Conservation (phyloP, 352 stramenopile genomes). For the Albugo candida region DNA sequence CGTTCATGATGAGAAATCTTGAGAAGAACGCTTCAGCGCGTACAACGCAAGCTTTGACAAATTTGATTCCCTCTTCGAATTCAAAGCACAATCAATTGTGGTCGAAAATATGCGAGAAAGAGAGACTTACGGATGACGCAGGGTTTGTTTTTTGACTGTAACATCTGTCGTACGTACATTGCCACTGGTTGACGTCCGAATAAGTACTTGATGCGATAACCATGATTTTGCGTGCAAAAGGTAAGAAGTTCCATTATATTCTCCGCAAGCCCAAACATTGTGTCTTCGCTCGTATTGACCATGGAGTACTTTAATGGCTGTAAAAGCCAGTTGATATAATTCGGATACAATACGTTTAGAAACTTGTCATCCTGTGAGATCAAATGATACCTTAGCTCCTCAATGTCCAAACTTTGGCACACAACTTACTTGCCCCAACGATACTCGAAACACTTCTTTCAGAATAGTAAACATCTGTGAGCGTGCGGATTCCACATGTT, state of each 20-base stretch:
- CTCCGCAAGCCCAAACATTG: slow-evolving; percentile 57
- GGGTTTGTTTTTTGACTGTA: slow-evolving; percentile 66
- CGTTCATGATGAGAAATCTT: slow-evolving; percentile 53
- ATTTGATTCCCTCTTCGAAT: slow-evolving; percentile 48
- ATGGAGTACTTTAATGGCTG: slow-evolving; percentile 53
- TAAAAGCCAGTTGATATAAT: slow-evolving; percentile 74
- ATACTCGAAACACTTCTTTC: slow-evolving; percentile 52
- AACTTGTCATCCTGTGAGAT: slow-evolving; percentile 62
- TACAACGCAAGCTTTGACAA: slow-evolving; percentile 47
- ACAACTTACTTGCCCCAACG: slow-evolving; percentile 29
- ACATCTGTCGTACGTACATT: slow-evolving; percentile 48
- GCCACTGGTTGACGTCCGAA: slow-evolving; percentile 62
- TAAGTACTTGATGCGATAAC: slow-evolving; percentile 76
- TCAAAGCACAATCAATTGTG: neutral
- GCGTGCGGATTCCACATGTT: slow-evolving; percentile 35
- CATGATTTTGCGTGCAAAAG: slow-evolving; percentile 69
- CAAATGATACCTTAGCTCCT: neutral
- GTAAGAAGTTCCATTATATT: slow-evolving; percentile 71
- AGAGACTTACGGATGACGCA: slow-evolving; percentile 51
- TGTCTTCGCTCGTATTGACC: slow-evolving; percentile 16
- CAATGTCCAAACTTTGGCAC: neutral
- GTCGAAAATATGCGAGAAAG: neutral
- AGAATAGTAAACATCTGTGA: slow-evolving; percentile 48
- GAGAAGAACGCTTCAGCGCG: slow-evolving; percentile 69
- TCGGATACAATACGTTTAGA: slow-evolving; percentile 66